Base-by-base conservation (phyloP, 2,329 filamentous ascomycete species). In the Pseudocercospora fuligena region DNA sequence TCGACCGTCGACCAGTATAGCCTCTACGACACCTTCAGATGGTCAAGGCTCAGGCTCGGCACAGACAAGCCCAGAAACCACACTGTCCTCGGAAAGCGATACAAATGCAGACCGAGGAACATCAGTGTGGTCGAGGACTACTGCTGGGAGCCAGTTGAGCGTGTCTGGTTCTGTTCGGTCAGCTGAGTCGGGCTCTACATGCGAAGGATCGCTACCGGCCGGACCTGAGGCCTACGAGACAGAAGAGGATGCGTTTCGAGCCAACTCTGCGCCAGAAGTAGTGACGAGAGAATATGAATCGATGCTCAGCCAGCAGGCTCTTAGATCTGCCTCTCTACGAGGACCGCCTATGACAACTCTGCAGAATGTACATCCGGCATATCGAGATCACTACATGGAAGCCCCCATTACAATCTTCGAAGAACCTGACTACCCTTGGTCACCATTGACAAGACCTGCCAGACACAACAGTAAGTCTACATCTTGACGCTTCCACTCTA, bases 381-480 rank as follows among this genome's bases (percentile, higher is more conserved):
- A 56, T 19, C 51, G 25, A 3, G 23, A 54, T n/a, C 51, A 54
- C 25, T 54, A 54, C 51, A 54, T 54, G 51, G 51, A 54, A 54
- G 51, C 51, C 8, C 51, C 51, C 1, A 54, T 54, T 5, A 54
- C 51, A n/a, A 54, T 54, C 7, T 54, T 54, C 25, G 51, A 43
- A 19, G 57, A 60, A 11, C 31, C 33, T 16, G 57, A 46, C 33
- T 29, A 60, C 11, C 23, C 23, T n/a, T 60, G 57, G 57, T 29
- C 43, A 14, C 58, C 58, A 11, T 23, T 60, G 2, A 12, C 58
- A 46, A 1, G 57, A 33, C 46, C 59, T 21, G 59, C 59, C 19
- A 61, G 21, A 12, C 59, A 61, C 59, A 61, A 61, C 25, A 54
- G 51, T 54, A n/a, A 54, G 51, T 27, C 36, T 12, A 51, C n/a